Conservation (phyloP, 2,329 filamentous ascomycete genomes). For the Tolypocladium tropicale region DNA sequence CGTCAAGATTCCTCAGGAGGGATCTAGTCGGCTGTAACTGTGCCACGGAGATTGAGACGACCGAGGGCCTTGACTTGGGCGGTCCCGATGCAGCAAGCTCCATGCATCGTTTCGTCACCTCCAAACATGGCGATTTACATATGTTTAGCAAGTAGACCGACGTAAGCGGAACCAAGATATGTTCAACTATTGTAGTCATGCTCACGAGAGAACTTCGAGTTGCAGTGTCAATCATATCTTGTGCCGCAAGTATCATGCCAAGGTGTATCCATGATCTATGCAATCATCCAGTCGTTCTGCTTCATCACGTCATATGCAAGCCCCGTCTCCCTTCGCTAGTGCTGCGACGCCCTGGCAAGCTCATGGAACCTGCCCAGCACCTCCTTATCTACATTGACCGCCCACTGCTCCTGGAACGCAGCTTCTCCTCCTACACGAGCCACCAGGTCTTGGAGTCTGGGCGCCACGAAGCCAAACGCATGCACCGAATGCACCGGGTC, state of each 20-base stretch:
- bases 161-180: too few species aligned
- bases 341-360: constrained; percentile 12
- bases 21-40: constrained; percentile 42
- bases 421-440: constrained; percentile 52
- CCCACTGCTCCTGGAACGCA: constrained; percentile 57
- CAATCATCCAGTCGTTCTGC: neutral
- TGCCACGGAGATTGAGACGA: neutral
- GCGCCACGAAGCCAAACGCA: constrained; percentile 52
- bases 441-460: constrained; percentile 50
- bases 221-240: neutral
- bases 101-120: too few species aligned
- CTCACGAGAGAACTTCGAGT: too few species aligned
- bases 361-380: constrained; percentile 52
- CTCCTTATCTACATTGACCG: constrained; percentile 65
- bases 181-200: too few species aligned
- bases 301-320: neutral
- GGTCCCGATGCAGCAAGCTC: too few species aligned
- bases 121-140: too few species aligned
- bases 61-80: too few species aligned
- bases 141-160: too few species aligned
- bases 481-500: constrained; percentile 62
- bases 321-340: neutral
- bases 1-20: constrained; percentile 66
- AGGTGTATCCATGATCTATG: neutral
- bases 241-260: neutral